Base-by-base conservation (phyloP, 495 filamentous ascomycete species). In the Durotheca rogersii region DNA sequence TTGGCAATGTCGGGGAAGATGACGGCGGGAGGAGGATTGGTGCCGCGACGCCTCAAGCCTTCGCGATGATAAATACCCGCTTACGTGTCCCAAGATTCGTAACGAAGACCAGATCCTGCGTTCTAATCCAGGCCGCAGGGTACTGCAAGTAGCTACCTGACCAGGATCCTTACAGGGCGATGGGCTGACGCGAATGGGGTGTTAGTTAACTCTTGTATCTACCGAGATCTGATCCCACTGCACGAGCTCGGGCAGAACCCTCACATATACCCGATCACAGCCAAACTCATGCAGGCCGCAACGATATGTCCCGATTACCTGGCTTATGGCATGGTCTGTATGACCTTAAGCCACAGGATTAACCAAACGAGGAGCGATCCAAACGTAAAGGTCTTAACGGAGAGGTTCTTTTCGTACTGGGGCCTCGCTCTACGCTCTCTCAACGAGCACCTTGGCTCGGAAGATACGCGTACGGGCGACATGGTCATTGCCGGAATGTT, bases 151-250 rank as follows among this genome's bases (percentile, higher is more conserved):
- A n/a, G 12, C 6, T 29, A n/a, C 31, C 16, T 17, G 18, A n/a
- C 29, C 19, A 11, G 21, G 23, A 34, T 18, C 10, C 16, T 10
- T 15, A 1, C 0, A 2, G 17, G 20, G 6, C 7, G 15, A 39
- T 44, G 16, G 32, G 44, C 47, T 48, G 32, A 50, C 19, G 33
- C 7, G 25, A n/a, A 23, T 9, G 20, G 15, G 32, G n/a, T n/a
- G n/a, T n/a, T 44, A 71, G 68, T 55, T 35, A 69, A 71, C 21
- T 37, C 55, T 18, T 62, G 60, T 39, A 67, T 70, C 33, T 65
- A 61, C 37, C 57, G 42, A 12, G 61, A 64, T 21, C 46, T 69
- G 1, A 3, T 41, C n/a, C 55, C 54, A 4, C 47, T 58, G 16
- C 30, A 47, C 7, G 55, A 56, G 23, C 60, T 71, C n/a, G 64